A percentile compares a stretch with the other conserved stretches of the same genome.
These are phyloP conservation scores for Immersiella caudata DNA, from an alignment of 495 filamentous ascomycete genomes.

Conservation along the genomic window DNA sequence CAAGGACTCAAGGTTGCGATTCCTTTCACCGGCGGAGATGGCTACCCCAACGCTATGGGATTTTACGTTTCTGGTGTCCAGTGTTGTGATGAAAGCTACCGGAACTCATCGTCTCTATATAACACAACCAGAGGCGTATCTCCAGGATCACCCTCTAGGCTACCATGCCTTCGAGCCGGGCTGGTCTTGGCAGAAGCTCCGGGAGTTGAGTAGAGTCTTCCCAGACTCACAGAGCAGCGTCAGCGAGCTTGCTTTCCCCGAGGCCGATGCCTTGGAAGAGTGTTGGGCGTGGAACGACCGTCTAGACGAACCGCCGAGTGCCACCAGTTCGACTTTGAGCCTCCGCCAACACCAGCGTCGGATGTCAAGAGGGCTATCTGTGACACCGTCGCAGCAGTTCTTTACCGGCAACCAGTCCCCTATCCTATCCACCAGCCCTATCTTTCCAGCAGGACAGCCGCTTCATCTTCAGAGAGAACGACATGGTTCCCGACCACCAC, in stretches of 20 bases:
- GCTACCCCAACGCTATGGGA: slow-evolving; percentile 68
- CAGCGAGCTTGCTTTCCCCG: slow-evolving; percentile 49
- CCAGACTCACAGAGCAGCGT: slow-evolving; percentile 43
- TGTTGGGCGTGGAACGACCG: slow-evolving; percentile 54
- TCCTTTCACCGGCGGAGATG: slow-evolving; percentile 66
- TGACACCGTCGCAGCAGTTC: slow-evolving; percentile 41
- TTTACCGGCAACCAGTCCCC: slow-evolving; percentile 37
- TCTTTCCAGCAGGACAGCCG: slow-evolving; percentile 37
- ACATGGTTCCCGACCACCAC: slow-evolving; percentile 44
- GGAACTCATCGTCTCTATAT: slow-evolving; percentile 64
- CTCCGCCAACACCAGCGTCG: slow-evolving; percentile 44
- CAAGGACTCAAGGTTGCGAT: slow-evolving; percentile 66
- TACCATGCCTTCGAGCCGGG: slow-evolving; percentile 45
- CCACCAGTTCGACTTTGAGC: slow-evolving; percentile 37
- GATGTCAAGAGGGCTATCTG: slow-evolving; percentile 39
- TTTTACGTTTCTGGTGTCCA: slow-evolving; percentile 63
- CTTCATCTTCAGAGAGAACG: slow-evolving; percentile 44
- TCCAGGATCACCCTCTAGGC: slow-evolving; percentile 59
- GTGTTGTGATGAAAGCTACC: slow-evolving; percentile 63
- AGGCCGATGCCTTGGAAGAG: slow-evolving; percentile 62
- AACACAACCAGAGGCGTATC: slow-evolving; percentile 66
- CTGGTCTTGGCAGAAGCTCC: slow-evolving; percentile 65
- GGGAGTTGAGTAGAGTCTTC: slow-evolving; percentile 59
- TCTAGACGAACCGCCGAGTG: slow-evolving; percentile 53
- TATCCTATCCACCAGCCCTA: slow-evolving; percentile 35